Conservation (phyloP, 2,329 filamentous ascomycete species). For the Colletotrichum sp. region DNA sequence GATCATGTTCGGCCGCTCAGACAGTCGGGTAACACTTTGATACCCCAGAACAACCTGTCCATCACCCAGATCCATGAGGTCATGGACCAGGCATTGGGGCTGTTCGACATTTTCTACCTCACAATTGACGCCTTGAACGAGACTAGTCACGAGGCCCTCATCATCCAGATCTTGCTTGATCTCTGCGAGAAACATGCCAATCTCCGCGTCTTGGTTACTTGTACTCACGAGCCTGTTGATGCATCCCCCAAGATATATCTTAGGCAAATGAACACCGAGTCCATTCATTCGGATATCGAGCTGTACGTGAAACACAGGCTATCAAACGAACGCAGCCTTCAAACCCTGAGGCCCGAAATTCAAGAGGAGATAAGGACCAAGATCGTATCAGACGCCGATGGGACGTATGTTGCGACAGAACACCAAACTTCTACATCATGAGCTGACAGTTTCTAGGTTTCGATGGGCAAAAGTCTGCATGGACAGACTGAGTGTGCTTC, state of each 20-base stretch:
- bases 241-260: constrained; percentile 5
- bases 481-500: constrained; percentile 25
- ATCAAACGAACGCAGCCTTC: constrained; percentile 22
- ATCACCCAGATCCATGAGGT: constrained; percentile 18
- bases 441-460: constrained; percentile 21
- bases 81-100: constrained; percentile 10
- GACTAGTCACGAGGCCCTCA: constrained; percentile 16
- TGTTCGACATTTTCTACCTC: constrained; percentile 23
- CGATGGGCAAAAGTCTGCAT: constrained; percentile 33
- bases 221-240: constrained; percentile 20
- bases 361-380: constrained; percentile 25
- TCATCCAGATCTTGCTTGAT: constrained; percentile 18
- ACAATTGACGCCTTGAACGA: constrained; percentile 29
- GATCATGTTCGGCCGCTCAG: constrained; percentile 23
- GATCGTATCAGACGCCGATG: constrained; percentile 24
- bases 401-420: constrained; percentile 24
- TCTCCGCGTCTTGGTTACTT: constrained; percentile 26
- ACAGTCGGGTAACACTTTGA: constrained; percentile 2
- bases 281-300: constrained; percentile 27
- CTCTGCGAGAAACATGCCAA: constrained; percentile 23
- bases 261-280: constrained; percentile 20
- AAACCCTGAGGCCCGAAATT: constrained; percentile 22
- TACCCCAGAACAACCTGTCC: constrained; percentile 25
- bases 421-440: not conserved
- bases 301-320: constrained; percentile 26